These are phyloP conservation scores for Prosopis cineraria DNA, from an alignment of 306 rosid species.

Conservation along the genomic window DNA sequence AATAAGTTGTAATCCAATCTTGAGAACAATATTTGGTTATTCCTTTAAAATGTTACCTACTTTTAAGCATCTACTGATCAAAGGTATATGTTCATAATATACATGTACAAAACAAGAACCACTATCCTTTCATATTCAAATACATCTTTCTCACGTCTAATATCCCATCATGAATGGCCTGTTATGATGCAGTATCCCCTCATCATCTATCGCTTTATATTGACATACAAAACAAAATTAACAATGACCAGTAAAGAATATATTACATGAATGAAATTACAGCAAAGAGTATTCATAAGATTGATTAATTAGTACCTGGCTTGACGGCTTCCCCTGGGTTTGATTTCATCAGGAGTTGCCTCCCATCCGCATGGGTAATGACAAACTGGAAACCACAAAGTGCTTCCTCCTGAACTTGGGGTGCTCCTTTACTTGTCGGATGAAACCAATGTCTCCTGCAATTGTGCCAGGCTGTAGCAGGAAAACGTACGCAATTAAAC, in stretches of 20 bases:
- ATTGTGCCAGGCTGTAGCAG: conserved; percentile 67
- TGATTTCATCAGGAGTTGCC: conserved; percentile 78
- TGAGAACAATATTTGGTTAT: too few relatives aligned
- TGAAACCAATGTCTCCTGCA: conserved; percentile 67
- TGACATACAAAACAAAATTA: conserved; percentile 45
- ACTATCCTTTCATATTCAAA: too few relatives aligned
- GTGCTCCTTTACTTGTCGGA: conserved; percentile 72
- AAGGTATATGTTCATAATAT: too few relatives aligned
- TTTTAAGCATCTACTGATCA: too few relatives aligned
- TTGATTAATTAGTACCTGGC: conserved; percentile 55
- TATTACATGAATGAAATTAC: background rate
- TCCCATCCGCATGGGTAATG: conserved; percentile 73
- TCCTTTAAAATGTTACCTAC: too few relatives aligned
- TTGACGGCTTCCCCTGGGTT: conserved; percentile 79
- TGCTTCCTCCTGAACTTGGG: conserved; percentile 62
- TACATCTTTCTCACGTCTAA: too few relatives aligned
- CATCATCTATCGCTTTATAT: conserved; percentile 64
- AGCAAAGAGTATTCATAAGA: background rate
- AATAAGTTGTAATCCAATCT: too few relatives aligned
- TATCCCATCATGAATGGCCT: conserved; percentile 75
- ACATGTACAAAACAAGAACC: too few relatives aligned
- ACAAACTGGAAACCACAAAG: too few relatives aligned
- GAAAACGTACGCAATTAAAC: background rate
- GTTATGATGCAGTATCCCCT: conserved; percentile 69
- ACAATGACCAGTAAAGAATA: background rate